A percentile compares a stretch with the other conserved stretches of the same genome.
Evolutionary conservation across 1,139 yeast species (phyloP).

Genomic region (Ogataea hybrid): DNA sequence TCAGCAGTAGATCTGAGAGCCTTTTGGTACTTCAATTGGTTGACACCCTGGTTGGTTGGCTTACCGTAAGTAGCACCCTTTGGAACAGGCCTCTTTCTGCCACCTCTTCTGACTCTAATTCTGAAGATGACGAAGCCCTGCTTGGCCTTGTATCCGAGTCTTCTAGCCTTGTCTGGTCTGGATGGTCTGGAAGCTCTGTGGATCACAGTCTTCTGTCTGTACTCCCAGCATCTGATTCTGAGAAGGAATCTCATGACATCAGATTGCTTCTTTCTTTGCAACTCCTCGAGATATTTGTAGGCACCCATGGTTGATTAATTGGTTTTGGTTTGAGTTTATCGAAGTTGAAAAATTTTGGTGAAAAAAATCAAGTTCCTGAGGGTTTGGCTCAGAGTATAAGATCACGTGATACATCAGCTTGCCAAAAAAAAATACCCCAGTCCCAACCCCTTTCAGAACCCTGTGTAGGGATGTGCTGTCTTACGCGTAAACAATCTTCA

Average conservation of each 20-base stretch:
- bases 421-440: no score
- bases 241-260: conserved; percentile 98
- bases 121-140: conserved; percentile 99
- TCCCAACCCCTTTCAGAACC: no score
- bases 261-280: conserved; percentile 99
- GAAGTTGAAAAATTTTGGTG: conserved; percentile 8
- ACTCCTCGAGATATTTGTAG: conserved; percentile 99
- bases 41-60: conserved; percentile 99
- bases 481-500: no score
- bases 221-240: conserved; percentile 99
- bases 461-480: no score
- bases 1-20: conserved; percentile 97
- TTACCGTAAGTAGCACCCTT: conserved; percentile 99
- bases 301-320: conserved; percentile 75
- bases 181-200: conserved; percentile 99
- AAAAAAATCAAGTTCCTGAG: background rate
- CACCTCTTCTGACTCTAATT: conserved; percentile 99
- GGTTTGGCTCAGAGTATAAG: background rate
- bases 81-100: conserved; percentile 99
- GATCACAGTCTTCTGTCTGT: conserved; percentile 98
- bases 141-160: conserved; percentile 99
- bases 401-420: conserved; percentile 5
- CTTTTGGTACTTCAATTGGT: conserved; percentile 99
- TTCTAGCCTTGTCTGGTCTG: conserved; percentile 99
- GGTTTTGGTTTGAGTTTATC: background rate